Evolutionary conservation across 2,329 filamentous ascomycete genomes (phyloP), one percentile per base, ranked within the genome.

Genomic region (Geosmithia morbida): DNA sequence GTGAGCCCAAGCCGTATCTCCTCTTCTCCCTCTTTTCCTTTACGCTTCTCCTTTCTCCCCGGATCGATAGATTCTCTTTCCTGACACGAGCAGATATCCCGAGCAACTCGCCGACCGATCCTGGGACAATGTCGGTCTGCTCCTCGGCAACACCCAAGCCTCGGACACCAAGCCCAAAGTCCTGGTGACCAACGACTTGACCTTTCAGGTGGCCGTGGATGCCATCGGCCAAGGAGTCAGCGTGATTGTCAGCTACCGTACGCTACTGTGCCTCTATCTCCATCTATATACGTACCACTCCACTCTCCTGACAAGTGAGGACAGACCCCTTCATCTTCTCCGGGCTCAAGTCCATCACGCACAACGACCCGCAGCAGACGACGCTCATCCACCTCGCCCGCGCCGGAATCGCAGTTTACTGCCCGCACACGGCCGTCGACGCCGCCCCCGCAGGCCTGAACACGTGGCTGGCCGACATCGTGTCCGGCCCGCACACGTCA

Each of bases 121-220:
- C 53, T 98, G 89, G 75, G 92, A 98, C 62, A 98, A 98, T 59
- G 95, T 94, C n/a, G 92, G 92, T 45, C 75, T 96, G 46, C 74
- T 94, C 45, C 57, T 73, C 47, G 65, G 66, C 51, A 69, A 70
- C 55, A 61, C 67, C n/a, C 56, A 61, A 22, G 46, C 57, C 16
- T 3, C 10, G 5, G 59, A 64, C 48, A 49, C 53, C 13, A 51
- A 50, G 43, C 62, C 60, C 11, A 55, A 58, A 1, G 74, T 78
- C 17, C 63, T 80, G 46, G 66, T 80, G 44, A 89, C 92, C 7
- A 87, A 96, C 56, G 92, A 98, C 63, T 75, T 98, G 52, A 97
- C 90, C 2, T 83, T 80, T 54, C 80, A 81, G 14, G 92, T 98
- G 26, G 89, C 86, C 19, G 81, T 94, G 51, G 92, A 98, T 66